A percentile compares a stretch with the other conserved stretches of the same genome.
phyloP scores from a whole-genome alignment of 306 rosid species.

The Glycine latifolia region DNA sequence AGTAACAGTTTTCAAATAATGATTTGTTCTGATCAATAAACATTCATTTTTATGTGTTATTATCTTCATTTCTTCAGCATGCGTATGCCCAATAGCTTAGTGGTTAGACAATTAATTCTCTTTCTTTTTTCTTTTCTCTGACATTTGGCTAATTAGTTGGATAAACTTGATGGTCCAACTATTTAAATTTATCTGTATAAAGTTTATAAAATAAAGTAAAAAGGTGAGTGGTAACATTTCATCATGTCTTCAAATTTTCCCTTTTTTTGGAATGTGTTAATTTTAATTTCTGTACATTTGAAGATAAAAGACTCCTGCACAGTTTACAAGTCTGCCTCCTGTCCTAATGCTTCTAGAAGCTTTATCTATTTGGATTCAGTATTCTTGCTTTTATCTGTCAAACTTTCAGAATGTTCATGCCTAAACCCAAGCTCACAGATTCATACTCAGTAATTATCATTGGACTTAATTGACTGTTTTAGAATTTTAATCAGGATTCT shows the following conservation, averaged over 20 bases:
- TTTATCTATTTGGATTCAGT: conserved; percentile 11
- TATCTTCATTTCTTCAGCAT: background rate
- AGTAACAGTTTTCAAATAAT: background rate
- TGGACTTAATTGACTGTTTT: background rate
- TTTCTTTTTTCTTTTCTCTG: background rate
- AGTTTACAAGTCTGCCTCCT: background rate
- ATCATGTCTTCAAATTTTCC: no score
- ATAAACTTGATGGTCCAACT: conserved; percentile 5
- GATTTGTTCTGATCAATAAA: no score
- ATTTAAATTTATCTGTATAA: conserved; percentile 3
- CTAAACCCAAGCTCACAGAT: background rate
- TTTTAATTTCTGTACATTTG: background rate
- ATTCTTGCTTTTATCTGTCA: conserved; percentile 18
- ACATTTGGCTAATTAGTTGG: conserved; percentile 21
- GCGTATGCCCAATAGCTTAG: background rate
- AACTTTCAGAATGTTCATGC: background rate
- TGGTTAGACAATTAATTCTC: background rate
- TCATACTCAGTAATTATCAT: conserved; percentile 3
- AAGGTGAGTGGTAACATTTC: background rate
- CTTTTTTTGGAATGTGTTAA: background rate
- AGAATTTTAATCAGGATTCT: conserved; percentile 20
- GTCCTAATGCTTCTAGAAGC: background rate
- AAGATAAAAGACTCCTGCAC: background rate
- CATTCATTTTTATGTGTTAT: background rate
- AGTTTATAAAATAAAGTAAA: background rate